Conservation (phyloP, 2,329 filamentous ascomycete genomes). For the Alternaria alternata region DNA sequence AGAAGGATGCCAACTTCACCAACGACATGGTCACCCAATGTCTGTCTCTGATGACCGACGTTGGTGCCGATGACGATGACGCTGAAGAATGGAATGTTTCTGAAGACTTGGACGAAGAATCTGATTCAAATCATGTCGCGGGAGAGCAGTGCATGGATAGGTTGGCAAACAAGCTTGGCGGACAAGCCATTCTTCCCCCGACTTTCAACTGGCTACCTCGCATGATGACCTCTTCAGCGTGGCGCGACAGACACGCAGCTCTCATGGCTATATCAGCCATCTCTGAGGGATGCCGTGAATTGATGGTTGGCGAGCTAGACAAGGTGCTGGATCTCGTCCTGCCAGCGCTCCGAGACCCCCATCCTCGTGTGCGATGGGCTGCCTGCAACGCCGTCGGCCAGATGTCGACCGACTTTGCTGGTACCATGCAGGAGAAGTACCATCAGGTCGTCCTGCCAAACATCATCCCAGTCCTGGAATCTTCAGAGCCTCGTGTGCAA, state of each 20-base stretch:
- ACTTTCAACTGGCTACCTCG: slow-evolving; percentile 97
- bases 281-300: slow-evolving; percentile 92
- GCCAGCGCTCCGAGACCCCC: slow-evolving; percentile 85
- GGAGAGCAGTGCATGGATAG: slow-evolving; percentile 99
- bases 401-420: slow-evolving; percentile 99
- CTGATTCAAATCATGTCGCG: slow-evolving; percentile 95
- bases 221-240: slow-evolving; percentile 95
- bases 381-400: slow-evolving; percentile 98
- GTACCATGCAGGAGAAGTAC: slow-evolving; percentile 96
- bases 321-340: slow-evolving; percentile 96
- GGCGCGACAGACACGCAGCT: slow-evolving; percentile 94
- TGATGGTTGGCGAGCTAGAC: slow-evolving; percentile 94
- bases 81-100: slow-evolving; percentile 90
- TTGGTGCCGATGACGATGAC: slow-evolving; percentile 93
- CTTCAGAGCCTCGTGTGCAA: slow-evolving; percentile 90
- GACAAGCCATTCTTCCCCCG: slow-evolving; percentile 87
- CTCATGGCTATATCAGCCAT: slow-evolving; percentile 99
- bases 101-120: slow-evolving; percentile 97
- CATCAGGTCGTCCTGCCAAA: slow-evolving; percentile 86
- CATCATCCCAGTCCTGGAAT: slow-evolving; percentile 91
- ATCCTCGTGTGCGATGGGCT: slow-evolving; percentile 94
- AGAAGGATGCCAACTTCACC: slow-evolving; percentile 90
- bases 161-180: slow-evolving; percentile 94
- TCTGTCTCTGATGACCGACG: slow-evolving; percentile 96
- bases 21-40: slow-evolving; percentile 98